Conservation (phyloP, 176 grass and related monocot species). For the Pontederia paniculata region DNA sequence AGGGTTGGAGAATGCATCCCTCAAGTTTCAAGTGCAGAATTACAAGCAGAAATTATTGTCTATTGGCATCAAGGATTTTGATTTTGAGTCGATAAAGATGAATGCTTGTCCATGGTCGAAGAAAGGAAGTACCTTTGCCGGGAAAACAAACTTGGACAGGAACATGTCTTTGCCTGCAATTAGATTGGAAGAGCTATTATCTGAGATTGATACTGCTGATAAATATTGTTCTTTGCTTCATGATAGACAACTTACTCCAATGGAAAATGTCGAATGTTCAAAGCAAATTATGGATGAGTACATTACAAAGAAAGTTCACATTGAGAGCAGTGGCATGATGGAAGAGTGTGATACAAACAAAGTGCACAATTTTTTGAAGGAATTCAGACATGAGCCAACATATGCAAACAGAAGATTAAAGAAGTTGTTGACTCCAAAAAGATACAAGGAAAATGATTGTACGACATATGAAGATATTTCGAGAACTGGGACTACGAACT, state of each 20-base stretch:
- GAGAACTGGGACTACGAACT: background rate
- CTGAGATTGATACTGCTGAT: conserved; percentile 7
- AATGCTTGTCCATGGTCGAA: conserved; percentile 13
- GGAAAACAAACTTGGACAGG: conserved; percentile 13
- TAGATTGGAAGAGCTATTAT: conserved; percentile 23
- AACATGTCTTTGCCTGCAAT: conserved; percentile 29
- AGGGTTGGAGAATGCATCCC: conserved; percentile 24
- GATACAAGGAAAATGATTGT: background rate
- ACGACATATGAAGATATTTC: background rate
- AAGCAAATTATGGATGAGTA: too few species aligned
- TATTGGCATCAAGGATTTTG: conserved; percentile 14
- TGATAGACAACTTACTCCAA: background rate
- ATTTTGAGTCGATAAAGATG: background rate
- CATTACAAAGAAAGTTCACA: too few species aligned
- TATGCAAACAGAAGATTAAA: background rate
- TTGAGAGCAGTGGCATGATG: background rate
- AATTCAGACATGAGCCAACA: conserved; percentile 7
- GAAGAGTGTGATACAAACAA: conserved; percentile 10
- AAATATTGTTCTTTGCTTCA: background rate
- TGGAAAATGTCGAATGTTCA: background rate
- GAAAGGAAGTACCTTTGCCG: background rate
- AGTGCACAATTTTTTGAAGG: conserved; percentile 9
- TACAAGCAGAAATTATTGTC: conserved; percentile 22
- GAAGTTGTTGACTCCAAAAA: background rate
- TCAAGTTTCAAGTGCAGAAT: conserved; percentile 22